phyloP scores from a whole-genome alignment of 306 rosid species.

The Benincasa hispida region DNA sequence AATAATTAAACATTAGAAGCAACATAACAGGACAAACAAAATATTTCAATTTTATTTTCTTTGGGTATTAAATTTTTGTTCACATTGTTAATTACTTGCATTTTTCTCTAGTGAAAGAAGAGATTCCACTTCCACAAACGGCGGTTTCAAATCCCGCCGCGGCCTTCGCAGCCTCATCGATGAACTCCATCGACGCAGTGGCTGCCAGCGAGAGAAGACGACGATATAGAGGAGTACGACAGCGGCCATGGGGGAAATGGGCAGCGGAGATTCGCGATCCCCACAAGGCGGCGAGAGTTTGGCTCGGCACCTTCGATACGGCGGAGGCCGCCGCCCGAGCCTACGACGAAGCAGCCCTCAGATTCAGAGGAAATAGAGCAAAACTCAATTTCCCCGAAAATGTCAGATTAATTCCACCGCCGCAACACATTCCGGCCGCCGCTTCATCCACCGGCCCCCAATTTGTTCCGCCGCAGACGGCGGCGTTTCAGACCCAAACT shows the following conservation, averaged over 20 bases:
- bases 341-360: conserved; percentile 85
- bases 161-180: neutral
- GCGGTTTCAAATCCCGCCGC: neutral
- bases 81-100: neutral
- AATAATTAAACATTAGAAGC: neutral
- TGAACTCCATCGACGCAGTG: conserved; percentile 1
- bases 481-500: conserved; percentile 8
- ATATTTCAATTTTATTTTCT: too few relatives aligned
- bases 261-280: conserved; percentile 97
- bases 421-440: neutral
- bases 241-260: conserved; percentile 99
- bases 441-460: neutral
- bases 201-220: conserved; percentile 41
- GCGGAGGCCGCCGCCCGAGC: conserved; percentile 96
- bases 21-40: neutral
- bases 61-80: neutral
- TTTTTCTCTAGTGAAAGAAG: neutral
- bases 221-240: conserved; percentile 87
- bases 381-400: conserved; percentile 90
- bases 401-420: conserved; percentile 30
- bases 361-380: conserved; percentile 89
- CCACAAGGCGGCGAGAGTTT: conserved; percentile 87
- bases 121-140: neutral
- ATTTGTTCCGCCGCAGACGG: neutral
- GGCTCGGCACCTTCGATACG: conserved; percentile 95